A percentile compares a stretch with the other conserved stretches of the same genome.
These are phyloP conservation scores for Moricandia moricandioides DNA, from an alignment of 345 rosid genomes.

Conservation along the genomic window DNA sequence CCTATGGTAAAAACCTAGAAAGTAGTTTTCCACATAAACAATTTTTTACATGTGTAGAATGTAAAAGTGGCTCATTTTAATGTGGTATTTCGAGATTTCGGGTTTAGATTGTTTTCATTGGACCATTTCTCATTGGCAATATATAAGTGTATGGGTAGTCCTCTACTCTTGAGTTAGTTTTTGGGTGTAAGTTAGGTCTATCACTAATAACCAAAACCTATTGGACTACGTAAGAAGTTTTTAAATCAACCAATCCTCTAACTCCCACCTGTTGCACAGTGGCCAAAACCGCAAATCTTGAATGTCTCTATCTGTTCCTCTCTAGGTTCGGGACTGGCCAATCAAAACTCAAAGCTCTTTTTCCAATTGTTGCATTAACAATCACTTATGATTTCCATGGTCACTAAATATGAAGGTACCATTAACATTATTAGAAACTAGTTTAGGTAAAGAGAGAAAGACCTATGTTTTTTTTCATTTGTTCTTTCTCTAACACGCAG, in stretches of 20 bases:
- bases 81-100: no score
- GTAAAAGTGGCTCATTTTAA: no score
- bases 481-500: conserved; percentile 16
- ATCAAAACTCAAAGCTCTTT: conserved; percentile 39
- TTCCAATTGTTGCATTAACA: conserved; percentile 36
- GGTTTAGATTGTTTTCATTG: no score
- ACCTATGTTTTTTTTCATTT: conserved; percentile 1
- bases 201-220: background rate
- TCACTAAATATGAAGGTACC: background rate
- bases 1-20: no score
- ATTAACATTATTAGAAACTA: background rate
- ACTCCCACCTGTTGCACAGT: conserved; percentile 42
- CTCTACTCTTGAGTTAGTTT: no score
- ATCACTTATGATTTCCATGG: background rate
- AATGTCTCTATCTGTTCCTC: conserved; percentile 41
- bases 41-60: no score
- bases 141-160: no score
- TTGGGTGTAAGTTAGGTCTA: no score
- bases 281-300: conserved; percentile 34
- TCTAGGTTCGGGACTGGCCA: conserved; percentile 34
- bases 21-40: no score
- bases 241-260: conserved; percentile 20
- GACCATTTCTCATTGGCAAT: no score
- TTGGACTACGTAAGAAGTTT: background rate
- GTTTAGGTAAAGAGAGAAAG: background rate